phyloP scores from a whole-genome alignment of 192 early-diverging fungal genomes.

The Piromyces finnis region DNA sequence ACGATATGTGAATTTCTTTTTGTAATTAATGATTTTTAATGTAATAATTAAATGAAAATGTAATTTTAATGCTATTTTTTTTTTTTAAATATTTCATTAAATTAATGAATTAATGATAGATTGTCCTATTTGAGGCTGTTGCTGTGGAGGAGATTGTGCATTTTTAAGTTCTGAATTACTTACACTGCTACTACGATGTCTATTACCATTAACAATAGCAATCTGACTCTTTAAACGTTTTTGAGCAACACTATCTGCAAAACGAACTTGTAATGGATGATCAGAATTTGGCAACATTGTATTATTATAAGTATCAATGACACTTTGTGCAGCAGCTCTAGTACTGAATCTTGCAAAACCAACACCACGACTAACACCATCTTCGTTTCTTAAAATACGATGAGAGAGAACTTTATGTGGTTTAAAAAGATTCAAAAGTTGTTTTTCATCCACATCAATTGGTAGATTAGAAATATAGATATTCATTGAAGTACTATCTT shows the following conservation, averaged over 20 bases:
- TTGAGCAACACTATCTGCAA: constrained; percentile 64
- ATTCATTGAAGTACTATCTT: constrained; percentile 57
- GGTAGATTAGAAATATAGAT: constrained; percentile 76
- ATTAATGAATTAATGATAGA: not conserved
- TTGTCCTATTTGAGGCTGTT: not conserved
- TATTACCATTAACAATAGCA: not conserved
- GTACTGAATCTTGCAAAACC: constrained; percentile 66
- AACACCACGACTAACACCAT: constrained; percentile 50
- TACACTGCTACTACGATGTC: not conserved
- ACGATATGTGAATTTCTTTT: too few relatives aligned
- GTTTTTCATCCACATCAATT: constrained; percentile 47
- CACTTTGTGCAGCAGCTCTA: constrained; percentile 38
- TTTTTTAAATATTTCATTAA: not conserved
- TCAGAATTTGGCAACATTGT: constrained; percentile 33
- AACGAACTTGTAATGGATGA: constrained; percentile 53
- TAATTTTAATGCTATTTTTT: too few relatives aligned
- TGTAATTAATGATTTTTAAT: too few relatives aligned
- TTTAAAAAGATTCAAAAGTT: constrained; percentile 37
- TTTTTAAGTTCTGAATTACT: not conserved
- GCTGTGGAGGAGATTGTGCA: not conserved
- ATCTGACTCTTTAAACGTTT: constrained; percentile 46
- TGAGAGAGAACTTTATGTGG: constrained; percentile 50
- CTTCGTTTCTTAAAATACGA: constrained; percentile 53
- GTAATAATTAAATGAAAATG: too few relatives aligned
- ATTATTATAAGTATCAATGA: constrained; percentile 51